These are phyloP conservation scores for Trifolium fragiferum DNA, from an alignment of 306 rosid genomes.

Conservation along the genomic window DNA sequence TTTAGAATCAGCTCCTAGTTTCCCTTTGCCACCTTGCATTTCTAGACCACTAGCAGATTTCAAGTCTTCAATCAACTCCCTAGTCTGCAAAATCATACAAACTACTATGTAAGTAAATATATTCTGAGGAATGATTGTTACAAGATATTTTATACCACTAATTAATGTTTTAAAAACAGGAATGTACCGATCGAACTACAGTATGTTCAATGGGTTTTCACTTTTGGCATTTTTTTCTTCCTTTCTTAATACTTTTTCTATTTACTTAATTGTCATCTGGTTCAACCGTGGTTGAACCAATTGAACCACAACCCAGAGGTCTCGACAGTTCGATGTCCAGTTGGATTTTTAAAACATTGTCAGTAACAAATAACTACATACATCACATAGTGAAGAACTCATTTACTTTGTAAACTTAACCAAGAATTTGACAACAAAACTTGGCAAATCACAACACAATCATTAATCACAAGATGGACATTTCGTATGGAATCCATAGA, in stretches of 20 bases:
- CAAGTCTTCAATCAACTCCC: constrained; percentile 89
- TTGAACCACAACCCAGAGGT: neutral
- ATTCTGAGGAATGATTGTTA: constrained; percentile 17
- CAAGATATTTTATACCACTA: neutral
- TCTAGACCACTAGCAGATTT: constrained; percentile 70
- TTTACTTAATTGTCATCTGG: neutral
- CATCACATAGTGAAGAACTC: constrained; percentile 23
- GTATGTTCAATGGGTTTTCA: neutral
- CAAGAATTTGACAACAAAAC: constrained; percentile 24
- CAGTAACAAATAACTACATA: constrained; percentile 1
- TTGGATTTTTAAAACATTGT: neutral
- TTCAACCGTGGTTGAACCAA: neutral
- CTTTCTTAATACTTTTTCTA: neutral
- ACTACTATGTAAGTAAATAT: neutral
- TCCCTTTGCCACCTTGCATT: constrained; percentile 74
- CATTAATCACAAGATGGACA: constrained; percentile 17
- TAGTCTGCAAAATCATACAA: constrained; percentile 63
- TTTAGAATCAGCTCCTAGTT: constrained; percentile 87
- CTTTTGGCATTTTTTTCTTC: neutral
- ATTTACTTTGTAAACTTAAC: constrained; percentile 1
- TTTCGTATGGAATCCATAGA: constrained; percentile 4
- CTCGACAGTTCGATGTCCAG: neutral
- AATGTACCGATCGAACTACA: neutral
- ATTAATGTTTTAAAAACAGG: neutral
- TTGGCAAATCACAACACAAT: constrained; percentile 8